Conservation (phyloP, 352 stramenopile species). For the Phytophthora melonis region DNA sequence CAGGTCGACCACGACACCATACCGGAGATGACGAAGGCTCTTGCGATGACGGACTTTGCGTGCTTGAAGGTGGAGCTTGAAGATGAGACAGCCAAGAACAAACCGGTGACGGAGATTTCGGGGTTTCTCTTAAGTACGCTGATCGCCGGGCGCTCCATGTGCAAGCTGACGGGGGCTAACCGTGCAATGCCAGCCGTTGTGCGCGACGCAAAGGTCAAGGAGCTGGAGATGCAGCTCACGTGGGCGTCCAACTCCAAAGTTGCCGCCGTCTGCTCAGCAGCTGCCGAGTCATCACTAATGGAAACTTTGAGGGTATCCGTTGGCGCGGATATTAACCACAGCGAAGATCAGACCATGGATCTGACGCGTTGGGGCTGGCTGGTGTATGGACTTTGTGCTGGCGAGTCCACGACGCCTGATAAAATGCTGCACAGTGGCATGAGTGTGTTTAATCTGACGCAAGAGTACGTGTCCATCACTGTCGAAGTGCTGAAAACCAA, state of each 20-base stretch:
- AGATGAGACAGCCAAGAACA: neutral
- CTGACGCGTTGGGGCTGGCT: slow-evolving; percentile 1
- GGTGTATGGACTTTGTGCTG: neutral
- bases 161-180: neutral
- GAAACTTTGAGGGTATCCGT: neutral
- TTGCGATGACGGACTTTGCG: neutral
- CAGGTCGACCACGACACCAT: neutral
- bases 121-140: slow-evolving; percentile 4
- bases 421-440: neutral
- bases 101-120: neutral
- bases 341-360: neutral
- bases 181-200: neutral
- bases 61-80: neutral
- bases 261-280: slow-evolving; percentile 4
- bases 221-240: neutral
- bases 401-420: neutral
- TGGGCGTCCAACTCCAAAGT: slow-evolving; percentile 4
- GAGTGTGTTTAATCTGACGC: neutral
- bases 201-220: neutral
- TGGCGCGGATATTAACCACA: neutral
- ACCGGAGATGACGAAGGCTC: neutral
- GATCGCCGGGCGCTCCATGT: neutral
- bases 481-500: neutral
- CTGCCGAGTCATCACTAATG: neutral
- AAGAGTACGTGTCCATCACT: neutral